These are phyloP conservation scores for Colletotrichum sp. DNA, from an alignment of 2,329 filamentous ascomycete species.

Conservation along the genomic window DNA sequence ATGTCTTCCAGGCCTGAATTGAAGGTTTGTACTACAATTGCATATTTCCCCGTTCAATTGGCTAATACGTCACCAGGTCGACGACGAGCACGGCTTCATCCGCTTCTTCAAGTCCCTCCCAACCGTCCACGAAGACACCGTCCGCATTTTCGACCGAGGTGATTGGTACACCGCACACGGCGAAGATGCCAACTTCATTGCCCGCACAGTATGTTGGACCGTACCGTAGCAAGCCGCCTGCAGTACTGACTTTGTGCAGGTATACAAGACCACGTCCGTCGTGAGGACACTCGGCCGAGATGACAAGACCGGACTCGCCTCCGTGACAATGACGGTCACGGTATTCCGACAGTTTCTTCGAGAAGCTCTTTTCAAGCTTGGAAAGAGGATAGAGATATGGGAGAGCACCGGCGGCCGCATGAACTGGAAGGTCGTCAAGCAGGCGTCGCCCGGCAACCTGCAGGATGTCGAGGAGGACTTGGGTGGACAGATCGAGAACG, in stretches of 20 bases:
- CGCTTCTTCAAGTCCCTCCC: slow-evolving; percentile 92
- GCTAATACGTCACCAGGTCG: slow-evolving; percentile 63
- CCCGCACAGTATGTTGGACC: slow-evolving; percentile 64
- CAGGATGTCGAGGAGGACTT: slow-evolving; percentile 98
- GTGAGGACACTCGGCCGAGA: slow-evolving; percentile 86
- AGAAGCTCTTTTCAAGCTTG: slow-evolving; percentile 89
- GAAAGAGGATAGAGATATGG: slow-evolving; percentile 92
- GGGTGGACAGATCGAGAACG: slow-evolving; percentile 82
- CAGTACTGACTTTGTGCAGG: slow-evolving; percentile 46
- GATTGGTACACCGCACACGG: slow-evolving; percentile 97
- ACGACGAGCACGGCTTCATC: slow-evolving; percentile 97
- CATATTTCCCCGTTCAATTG: not conserved
- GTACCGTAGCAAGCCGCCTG: not conserved
- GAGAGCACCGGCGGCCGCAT: slow-evolving; percentile 76
- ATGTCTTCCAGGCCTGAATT: slow-evolving; percentile 78
- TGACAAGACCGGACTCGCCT: slow-evolving; percentile 84
- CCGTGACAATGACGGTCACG: slow-evolving; percentile 93
- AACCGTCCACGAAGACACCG: slow-evolving; percentile 70
- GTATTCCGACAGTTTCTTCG: slow-evolving; percentile 95
- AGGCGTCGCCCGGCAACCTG: slow-evolving; percentile 93
- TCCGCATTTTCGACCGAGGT: slow-evolving; percentile 91
- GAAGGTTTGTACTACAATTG: slow-evolving; percentile 53
- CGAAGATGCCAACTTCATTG: slow-evolving; percentile 83
- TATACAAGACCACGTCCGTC: slow-evolving; percentile 98
- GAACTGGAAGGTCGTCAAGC: slow-evolving; percentile 91